Conservation (phyloP, 208 protist species). For the Crithidia sp. region DNA sequence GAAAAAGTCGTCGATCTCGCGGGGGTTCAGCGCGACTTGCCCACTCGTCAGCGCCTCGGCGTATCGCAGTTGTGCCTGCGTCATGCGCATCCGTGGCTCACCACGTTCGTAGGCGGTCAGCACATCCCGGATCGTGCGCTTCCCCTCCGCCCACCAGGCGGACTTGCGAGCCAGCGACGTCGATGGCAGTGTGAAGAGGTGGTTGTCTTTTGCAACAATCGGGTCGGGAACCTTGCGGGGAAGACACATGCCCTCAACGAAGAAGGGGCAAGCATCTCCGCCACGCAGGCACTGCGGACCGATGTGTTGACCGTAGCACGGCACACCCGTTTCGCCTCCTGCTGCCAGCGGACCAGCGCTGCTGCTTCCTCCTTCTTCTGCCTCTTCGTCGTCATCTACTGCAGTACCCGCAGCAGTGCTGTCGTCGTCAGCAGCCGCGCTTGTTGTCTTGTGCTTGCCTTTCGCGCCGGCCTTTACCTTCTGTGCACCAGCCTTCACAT, state of each 20-base stretch:
- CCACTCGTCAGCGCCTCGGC: constrained; percentile 68
- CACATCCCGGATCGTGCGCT: constrained; percentile 76
- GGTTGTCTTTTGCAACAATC: constrained; percentile 69
- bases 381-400: constrained; percentile 20
- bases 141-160: constrained; percentile 79
- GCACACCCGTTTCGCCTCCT: constrained; percentile 6
- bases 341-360: not conserved
- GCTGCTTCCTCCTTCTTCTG: not conserved
- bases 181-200: constrained; percentile 88
- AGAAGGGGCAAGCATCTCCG: constrained; percentile 78
- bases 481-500: constrained; percentile 5
- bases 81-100: constrained; percentile 60
- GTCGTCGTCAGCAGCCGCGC: constrained; percentile 10
- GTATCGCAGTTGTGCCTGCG: constrained; percentile 83
- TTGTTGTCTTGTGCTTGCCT: constrained; percentile 8
- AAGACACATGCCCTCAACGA: constrained; percentile 83
- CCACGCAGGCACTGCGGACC: constrained; percentile 77
- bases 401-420: not conserved
- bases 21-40: constrained; percentile 70
- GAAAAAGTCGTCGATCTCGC: constrained; percentile 85
- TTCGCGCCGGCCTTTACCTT: constrained; percentile 21
- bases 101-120: constrained; percentile 63
- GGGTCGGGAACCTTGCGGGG: constrained; percentile 74
- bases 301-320: constrained; percentile 61
- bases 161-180: constrained; percentile 72